phyloP scores from a whole-genome alignment of 768 basidiomycete species.

The Pisolithus sp. region DNA sequence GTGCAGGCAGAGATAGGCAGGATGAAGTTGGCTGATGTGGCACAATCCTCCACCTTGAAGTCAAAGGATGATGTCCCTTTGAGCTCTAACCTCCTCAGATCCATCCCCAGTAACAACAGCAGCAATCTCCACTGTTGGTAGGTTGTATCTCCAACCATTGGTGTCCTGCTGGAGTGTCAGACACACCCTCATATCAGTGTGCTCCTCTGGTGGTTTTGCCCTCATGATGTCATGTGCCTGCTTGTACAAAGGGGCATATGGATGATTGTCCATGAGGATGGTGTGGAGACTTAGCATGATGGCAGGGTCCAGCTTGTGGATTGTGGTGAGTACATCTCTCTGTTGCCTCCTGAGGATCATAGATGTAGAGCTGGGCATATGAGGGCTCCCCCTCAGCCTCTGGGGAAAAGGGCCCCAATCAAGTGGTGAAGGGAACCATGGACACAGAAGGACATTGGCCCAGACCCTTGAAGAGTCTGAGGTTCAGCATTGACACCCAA shows the following conservation, averaged over 20 bases:
- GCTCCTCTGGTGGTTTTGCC: constrained; percentile 5
- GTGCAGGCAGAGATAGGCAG: constrained; percentile 31
- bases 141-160: constrained; percentile 34
- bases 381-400: constrained; percentile 8
- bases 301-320: constrained; percentile 26
- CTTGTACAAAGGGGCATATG: constrained; percentile 21
- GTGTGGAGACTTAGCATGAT: constrained; percentile 16
- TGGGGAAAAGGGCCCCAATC: constrained; percentile 26
- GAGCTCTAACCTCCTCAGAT: constrained; percentile 1
- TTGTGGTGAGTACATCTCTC: background rate
- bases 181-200: constrained; percentile 3
- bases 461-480: constrained; percentile 9
- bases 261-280: constrained; percentile 16
- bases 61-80: constrained; percentile 29
- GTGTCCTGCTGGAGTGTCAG: constrained; percentile 1
- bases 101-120: constrained; percentile 31
- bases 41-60: constrained; percentile 19
- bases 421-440: constrained; percentile 30
- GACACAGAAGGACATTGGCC: constrained; percentile 17
- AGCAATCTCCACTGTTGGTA: constrained; percentile 36
- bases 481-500: constrained; percentile 28
- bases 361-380: constrained; percentile 36
- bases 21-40: constrained; percentile 28
- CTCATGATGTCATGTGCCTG: constrained; percentile 23
- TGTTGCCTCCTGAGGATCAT: constrained; percentile 20